Evolutionary conservation across 179 eudicot genomes (phyloP), one percentile per base, ranked within the genome.

Genomic region (Carnegiea gigantea): DNA sequence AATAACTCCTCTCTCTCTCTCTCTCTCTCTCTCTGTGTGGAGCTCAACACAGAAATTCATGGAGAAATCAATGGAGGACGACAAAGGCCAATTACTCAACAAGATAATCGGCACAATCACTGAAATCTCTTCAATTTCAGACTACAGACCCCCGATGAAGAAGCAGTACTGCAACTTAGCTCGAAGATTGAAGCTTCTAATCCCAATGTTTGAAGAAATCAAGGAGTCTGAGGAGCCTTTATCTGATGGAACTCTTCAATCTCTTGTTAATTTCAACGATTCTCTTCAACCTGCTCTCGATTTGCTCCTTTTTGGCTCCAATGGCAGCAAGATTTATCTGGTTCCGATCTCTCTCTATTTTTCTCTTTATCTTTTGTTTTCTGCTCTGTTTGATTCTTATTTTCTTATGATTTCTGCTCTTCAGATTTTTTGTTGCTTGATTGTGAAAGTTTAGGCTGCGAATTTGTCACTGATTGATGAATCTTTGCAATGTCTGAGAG

Each of bases 161-260:
- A 95, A 85, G 80, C 93, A 92, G 74, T 93, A 86, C 82, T 84
- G 90, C 62, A 95, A 93, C 77, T 80, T 93, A 82, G 95, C 97
- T 6, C 70, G 98, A 30, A 79, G 98, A 83, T 79, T 95, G 80
- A 95, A 95, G 92, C 88, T 95, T 51, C 82, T 95, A 79, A 81
- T 86, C 23, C 97, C 98, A 77, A 88, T 95, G 97, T 95, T 95
- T 49, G 98, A 95, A 77, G 98, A 95, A 87, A 89, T 95, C 76
- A 90, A 89, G 73, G 98, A 93, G 28, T 81, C 82, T 78, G 87
- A 85, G 36, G 87, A 85, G 67, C 28, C 79, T 0, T 75, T 93
- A 36, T 77, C 86, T 5, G 80, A 83, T 10, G 92, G 86, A 9
- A 85, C 89, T 21, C 21, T 88, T 18, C 44, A 80, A 53, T 81